Evolutionary conservation across 306 rosid genomes (phyloP), one percentile per base, ranked within the genome.

Genomic region (Rubus idaeus): DNA sequence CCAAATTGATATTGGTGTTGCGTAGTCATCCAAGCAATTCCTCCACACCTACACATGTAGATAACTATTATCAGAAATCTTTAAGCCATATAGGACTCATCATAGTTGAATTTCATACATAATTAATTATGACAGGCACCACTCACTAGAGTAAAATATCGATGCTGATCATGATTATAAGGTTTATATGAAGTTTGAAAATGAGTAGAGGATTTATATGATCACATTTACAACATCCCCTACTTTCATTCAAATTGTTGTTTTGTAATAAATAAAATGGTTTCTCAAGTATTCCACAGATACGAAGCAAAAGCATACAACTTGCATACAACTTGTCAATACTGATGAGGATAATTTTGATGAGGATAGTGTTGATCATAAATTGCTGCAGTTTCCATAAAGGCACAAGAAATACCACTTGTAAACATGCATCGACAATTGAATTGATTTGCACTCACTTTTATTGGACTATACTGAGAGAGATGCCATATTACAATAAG

Each of bases 1-100:
- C 99, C 97, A 95, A 75, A 95, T 90, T 5, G 99, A 90, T 57
- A 92, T 81, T 8, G 84, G 90, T 71, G 77, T 73, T 30, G 85
- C 60, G 72, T 89, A 95, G 79, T 95, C 99, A 71, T 95, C 97
- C 63, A 65, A 16, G 83, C 97, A 95, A 82, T 91, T 95, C 77
- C 99, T 90, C 99, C 99, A 95, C 58, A 95, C 97, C 98, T 95
- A 84, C 84, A 78, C 13, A 74, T 6, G 44, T 42, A 10, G 18
- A 74, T 3, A 47, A 44, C 58, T 26, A 57, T 42, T 42, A 18
- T 44, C 16, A 73, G 8, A 55, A 21, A 42, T 37, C 40, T 70
- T 49, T 51, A 66, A 42, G 50, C 16, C 70, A 51, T 5, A 55
- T n/a, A 5, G 0, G 46, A 5, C n/a, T 40, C 50, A 39, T 35